Conservation (phyloP, 2,329 filamentous ascomycete species). For the Salinomyces thailandicus region DNA sequence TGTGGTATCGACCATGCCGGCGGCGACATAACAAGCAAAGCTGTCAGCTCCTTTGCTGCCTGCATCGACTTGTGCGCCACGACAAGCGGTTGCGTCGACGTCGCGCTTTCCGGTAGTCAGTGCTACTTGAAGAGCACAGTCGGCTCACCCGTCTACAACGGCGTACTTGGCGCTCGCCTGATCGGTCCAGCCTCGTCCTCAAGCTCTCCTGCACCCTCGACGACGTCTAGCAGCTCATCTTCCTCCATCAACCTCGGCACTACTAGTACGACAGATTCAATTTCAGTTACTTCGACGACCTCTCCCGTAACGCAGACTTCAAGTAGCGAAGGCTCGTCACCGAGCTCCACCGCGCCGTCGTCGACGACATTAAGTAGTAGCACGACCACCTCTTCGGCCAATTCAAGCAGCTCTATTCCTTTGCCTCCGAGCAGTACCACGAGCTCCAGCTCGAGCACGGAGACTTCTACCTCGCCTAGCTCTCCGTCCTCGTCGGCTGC, state of each 20-base stretch:
- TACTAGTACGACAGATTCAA: too few relatives aligned
- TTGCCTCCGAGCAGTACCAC: neutral
- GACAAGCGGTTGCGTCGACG: constrained; percentile 23
- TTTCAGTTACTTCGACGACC: too few relatives aligned
- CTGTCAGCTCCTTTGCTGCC: constrained; percentile 15
- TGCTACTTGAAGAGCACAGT: constrained; percentile 1
- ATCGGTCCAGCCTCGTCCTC: constrained; percentile 7
- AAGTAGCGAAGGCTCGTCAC: too few relatives aligned
- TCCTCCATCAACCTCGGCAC: too few relatives aligned
- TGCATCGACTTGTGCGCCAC: constrained; percentile 25
- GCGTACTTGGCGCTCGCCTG: constrained; percentile 20
- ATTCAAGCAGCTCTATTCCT: neutral
- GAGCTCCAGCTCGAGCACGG: neutral
- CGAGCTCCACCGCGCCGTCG: too few relatives aligned
- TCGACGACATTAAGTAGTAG: too few relatives aligned
- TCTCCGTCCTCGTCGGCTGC: neutral
- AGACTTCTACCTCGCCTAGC: neutral
- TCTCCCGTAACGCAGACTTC: too few relatives aligned
- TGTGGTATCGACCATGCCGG: constrained; percentile 21
- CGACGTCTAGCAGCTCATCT: neutral
- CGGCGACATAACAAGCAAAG: constrained; percentile 18
- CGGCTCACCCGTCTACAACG: constrained; percentile 8
- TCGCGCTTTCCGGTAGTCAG: constrained; percentile 15
- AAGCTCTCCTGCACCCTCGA: neutral
- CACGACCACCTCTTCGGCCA: neutral